phyloP scores from a whole-genome alignment of 371 early-diverging fungal genomes.

The Mortierella sp. region DNA sequence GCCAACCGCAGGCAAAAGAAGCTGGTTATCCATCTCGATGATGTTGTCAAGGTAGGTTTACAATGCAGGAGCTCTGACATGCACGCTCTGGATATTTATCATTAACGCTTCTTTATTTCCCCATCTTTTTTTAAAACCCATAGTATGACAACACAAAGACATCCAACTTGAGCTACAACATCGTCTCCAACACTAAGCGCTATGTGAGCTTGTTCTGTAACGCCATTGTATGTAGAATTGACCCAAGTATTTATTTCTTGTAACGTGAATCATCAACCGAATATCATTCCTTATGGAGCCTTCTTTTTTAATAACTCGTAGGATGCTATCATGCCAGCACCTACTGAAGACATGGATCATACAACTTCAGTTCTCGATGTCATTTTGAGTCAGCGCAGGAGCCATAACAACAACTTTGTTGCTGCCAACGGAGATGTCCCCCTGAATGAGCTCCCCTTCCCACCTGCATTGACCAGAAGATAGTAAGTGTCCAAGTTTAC shows the following conservation, averaged over 20 bases:
- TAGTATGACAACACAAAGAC: conserved; percentile 52
- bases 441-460: conserved; percentile 67
- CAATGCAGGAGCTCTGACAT: not conserved
- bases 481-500: conserved; percentile 75
- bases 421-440: conserved; percentile 61
- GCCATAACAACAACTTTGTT: conserved; percentile 71
- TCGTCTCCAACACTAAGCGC: conserved; percentile 86
- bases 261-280: not conserved
- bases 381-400: conserved; percentile 86
- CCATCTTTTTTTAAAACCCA: conserved; percentile 2
- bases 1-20: conserved; percentile 70
- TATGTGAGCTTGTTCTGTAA: conserved; percentile 84
- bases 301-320: conserved; percentile 11
- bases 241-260: not conserved
- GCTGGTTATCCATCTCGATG: conserved; percentile 71
- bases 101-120: not conserved
- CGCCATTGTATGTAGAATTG: conserved; percentile 67
- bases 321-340: conserved; percentile 79
- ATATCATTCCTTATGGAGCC: too few relatives aligned
- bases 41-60: conserved; percentile 64
- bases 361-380: conserved; percentile 92
- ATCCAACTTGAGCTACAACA: conserved; percentile 66
- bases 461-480: conserved; percentile 86
- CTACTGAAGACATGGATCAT: conserved; percentile 71
- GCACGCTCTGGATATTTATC: not conserved